Evolutionary conservation across 371 early-diverging fungal species (phyloP).

Genomic region (Blakeslea trispora): DNA sequence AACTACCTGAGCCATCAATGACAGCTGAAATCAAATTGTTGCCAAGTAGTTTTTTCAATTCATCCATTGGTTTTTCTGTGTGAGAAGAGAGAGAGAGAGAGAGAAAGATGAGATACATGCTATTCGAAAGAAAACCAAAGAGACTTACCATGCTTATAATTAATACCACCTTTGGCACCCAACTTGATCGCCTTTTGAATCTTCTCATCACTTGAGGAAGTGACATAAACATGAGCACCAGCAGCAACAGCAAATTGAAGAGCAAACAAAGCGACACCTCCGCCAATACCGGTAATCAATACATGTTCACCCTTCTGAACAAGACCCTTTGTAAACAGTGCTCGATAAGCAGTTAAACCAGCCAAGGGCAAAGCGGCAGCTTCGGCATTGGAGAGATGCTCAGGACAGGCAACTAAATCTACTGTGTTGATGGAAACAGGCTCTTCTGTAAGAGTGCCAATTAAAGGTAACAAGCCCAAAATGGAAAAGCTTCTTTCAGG

Average conservation of each 20-base stretch:
- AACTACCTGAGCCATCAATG: slow-evolving; percentile 74
- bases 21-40: slow-evolving; percentile 54
- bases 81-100: too few species aligned
- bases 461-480: slow-evolving; percentile 55
- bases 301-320: slow-evolving; percentile 61
- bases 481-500: slow-evolving; percentile 65
- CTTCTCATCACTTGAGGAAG: slow-evolving; percentile 66
- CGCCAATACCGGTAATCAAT: slow-evolving; percentile 76
- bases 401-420: slow-evolving; percentile 57
- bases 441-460: slow-evolving; percentile 66
- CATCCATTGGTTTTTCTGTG: slow-evolving; percentile 52
- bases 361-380: slow-evolving; percentile 74
- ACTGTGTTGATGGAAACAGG: slow-evolving; percentile 42
- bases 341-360: slow-evolving; percentile 70
- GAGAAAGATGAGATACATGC: not conserved
- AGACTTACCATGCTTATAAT: slow-evolving; percentile 66
- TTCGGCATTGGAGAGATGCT: slow-evolving; percentile 61
- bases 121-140: not conserved
- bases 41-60: slow-evolving; percentile 48
- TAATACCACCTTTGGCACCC: slow-evolving; percentile 73
- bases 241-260: slow-evolving; percentile 68
- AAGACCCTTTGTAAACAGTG: slow-evolving; percentile 60
- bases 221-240: slow-evolving; percentile 75
- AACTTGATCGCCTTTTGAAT: slow-evolving; percentile 60
- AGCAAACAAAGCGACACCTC: slow-evolving; percentile 75